These are phyloP conservation scores for Ramularia collo-cygni DNA, from an alignment of 2,329 filamentous ascomycete genomes.

Conservation along the genomic window DNA sequence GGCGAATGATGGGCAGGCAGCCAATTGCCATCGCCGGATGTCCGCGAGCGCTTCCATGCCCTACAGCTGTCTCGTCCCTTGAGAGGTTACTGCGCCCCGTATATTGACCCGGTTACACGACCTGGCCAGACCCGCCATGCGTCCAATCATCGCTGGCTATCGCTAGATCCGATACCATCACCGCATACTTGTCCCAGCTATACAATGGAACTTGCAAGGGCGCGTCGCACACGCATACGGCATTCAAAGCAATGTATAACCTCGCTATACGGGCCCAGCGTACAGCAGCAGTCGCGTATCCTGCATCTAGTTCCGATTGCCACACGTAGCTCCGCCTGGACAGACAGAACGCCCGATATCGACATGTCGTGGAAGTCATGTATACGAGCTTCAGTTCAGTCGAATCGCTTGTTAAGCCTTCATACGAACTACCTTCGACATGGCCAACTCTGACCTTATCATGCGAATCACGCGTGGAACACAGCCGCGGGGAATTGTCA, in stretches of 20 bases:
- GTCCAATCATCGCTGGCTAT: constrained; percentile 1
- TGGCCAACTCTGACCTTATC: too few species aligned
- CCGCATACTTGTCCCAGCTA: not conserved
- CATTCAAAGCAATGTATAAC: constrained; percentile 1
- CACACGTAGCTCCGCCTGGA: not conserved
- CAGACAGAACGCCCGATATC: constrained; percentile 2
- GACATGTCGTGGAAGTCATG: not conserved
- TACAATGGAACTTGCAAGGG: not conserved
- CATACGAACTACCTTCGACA: too few species aligned
- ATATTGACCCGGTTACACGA: not conserved
- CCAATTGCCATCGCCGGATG: not conserved
- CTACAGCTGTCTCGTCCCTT: not conserved
- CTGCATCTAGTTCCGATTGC: not conserved
- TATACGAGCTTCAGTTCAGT: not conserved
- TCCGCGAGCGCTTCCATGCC: not conserved
- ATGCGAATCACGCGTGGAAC: too few species aligned
- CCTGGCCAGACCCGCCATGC: not conserved
- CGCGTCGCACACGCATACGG: constrained; percentile 1
- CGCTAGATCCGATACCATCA: too few species aligned
- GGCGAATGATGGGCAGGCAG: not conserved
- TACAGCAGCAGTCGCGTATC: constrained; percentile 1
- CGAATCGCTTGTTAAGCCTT: too few species aligned
- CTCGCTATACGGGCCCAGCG: not conserved
- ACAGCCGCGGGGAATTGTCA: too few species aligned
- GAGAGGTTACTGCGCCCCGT: not conserved